A percentile compares a stretch with the other conserved stretches of the same genome.
Conservation (phyloP, 139 green algal genomes). For the Chlorella ohadii region DNA sequence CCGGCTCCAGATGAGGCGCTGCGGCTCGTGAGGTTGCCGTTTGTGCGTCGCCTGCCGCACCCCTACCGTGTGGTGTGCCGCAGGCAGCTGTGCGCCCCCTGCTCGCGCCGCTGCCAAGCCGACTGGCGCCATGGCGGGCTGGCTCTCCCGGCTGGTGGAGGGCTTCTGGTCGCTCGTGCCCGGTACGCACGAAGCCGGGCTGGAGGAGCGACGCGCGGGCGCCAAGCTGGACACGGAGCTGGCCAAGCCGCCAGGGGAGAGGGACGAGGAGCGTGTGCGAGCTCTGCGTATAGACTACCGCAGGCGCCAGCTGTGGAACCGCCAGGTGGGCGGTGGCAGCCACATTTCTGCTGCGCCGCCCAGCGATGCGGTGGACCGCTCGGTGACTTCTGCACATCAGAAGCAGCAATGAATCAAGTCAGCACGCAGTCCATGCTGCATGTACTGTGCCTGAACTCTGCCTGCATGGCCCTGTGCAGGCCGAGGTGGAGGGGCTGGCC, state of each 20-base stretch:
- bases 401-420: background rate
- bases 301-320: background rate
- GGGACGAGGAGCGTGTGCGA: background rate
- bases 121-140: background rate
- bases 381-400: no score
- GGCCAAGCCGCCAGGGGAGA: background rate
- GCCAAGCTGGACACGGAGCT: background rate
- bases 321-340: background rate
- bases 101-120: no score
- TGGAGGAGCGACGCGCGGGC: background rate
- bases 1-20: no score
- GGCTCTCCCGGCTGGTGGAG: background rate
- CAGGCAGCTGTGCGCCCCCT: no score
- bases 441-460: no score
- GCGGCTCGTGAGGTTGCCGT: no score
- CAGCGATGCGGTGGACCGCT: no score
- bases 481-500: background rate
- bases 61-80: no score
- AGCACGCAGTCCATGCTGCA: background rate
- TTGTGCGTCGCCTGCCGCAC: no score
- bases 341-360: no score
- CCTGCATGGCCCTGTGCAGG: no score
- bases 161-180: background rate
- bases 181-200: background rate
- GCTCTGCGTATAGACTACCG: background rate